Evolutionary conservation across 768 basidiomycete genomes (phyloP).

Genomic region (Auriscalpium orientale): DNA sequence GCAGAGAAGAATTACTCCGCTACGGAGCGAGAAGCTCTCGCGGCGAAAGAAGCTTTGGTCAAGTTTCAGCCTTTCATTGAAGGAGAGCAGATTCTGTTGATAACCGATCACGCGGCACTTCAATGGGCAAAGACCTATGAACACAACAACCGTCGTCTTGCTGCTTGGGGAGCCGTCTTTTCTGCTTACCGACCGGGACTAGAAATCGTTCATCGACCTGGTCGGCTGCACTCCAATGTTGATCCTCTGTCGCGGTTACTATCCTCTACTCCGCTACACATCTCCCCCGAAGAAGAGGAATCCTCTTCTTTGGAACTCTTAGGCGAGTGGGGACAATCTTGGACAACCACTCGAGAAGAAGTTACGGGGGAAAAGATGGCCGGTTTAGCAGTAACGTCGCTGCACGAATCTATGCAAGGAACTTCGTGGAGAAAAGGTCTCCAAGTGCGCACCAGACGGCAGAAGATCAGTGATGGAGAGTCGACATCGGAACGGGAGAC

Average conservation of each 20-base stretch:
- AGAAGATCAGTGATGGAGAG: too few species aligned
- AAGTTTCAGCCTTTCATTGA: slow-evolving; percentile 31
- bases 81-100: slow-evolving; percentile 22
- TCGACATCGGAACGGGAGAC: too few species aligned
- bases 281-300: neutral
- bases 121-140: slow-evolving; percentile 19
- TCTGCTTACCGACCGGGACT: slow-evolving; percentile 23
- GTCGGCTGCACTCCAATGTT: slow-evolving; percentile 26
- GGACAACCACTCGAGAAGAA: too few species aligned
- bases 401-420: too few species aligned
- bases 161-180: slow-evolving; percentile 27
- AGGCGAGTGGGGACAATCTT: neutral
- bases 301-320: neutral
- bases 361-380: too few species aligned
- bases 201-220: slow-evolving; percentile 25
- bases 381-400: too few species aligned
- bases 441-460: too few species aligned
- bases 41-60: slow-evolving; percentile 29
- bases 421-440: too few species aligned
- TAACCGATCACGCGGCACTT: slow-evolving; percentile 22
- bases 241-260: slow-evolving; percentile 20
- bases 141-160: slow-evolving; percentile 18
- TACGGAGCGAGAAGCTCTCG: slow-evolving; percentile 34
- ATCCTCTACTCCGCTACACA: neutral
- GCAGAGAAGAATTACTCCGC: slow-evolving; percentile 24